Conservation (phyloP, 768 basidiomycete species). For the Dioszegia crocea region DNA sequence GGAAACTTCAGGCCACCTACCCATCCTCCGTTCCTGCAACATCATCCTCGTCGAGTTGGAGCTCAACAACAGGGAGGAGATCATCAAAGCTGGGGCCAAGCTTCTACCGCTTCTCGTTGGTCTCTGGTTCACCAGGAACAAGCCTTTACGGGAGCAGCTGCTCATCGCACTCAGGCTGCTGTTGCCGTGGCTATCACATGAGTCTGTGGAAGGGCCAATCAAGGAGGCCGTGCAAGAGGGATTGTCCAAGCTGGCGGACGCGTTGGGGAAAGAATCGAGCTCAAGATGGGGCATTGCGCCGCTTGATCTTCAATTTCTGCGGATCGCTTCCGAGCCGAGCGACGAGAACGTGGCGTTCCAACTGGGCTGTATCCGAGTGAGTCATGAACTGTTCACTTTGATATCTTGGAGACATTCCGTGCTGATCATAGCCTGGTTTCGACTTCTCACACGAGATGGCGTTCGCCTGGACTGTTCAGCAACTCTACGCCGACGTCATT, state of each 20-base stretch:
- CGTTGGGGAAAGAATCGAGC: conserved; percentile 62
- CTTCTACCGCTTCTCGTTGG: conserved; percentile 64
- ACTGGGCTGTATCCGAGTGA: background rate
- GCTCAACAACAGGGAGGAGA: conserved; percentile 63
- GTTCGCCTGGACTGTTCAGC: conserved; percentile 51
- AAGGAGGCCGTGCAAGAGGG: conserved; percentile 14
- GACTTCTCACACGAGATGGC: conserved; percentile 57
- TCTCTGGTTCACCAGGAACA: conserved; percentile 77
- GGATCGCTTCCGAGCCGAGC: conserved; percentile 53
- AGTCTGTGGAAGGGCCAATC: background rate
- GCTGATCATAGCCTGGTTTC: conserved; percentile 67
- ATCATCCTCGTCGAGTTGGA: conserved; percentile 69
- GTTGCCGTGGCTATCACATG: conserved; percentile 64
- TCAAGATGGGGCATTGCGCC: conserved; percentile 63
- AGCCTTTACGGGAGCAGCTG: conserved; percentile 70
- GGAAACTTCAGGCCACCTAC: conserved; percentile 74
- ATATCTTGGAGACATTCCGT: no score
- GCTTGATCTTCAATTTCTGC: conserved; percentile 63
- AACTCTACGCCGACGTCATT: conserved; percentile 28
- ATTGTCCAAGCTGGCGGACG: conserved; percentile 53
- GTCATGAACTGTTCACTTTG: background rate
- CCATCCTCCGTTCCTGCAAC: conserved; percentile 67
- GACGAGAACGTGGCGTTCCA: background rate
- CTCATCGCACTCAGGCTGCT: conserved; percentile 67
- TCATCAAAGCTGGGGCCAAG: conserved; percentile 60